Base-by-base conservation (phyloP, 2,329 filamentous ascomycete species). In the Metarhizium anisopliae region DNA sequence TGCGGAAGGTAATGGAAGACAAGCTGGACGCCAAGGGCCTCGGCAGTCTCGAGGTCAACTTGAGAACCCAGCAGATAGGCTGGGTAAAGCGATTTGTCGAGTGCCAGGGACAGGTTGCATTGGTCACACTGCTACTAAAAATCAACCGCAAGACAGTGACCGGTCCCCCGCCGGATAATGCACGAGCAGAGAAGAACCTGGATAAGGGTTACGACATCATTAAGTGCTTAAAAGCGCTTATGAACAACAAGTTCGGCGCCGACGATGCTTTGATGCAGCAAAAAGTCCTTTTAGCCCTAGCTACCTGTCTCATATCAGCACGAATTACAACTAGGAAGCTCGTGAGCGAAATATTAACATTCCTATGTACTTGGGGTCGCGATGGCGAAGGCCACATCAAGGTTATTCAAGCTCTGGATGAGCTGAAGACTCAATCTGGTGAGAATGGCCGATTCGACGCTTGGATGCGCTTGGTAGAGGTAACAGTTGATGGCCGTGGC, bases 171-270 rank as follows among this genome's bases (percentile, higher is more conserved):
- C 81, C 84, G 5, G 77, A 81, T 47, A 75, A 77, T 54, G 72
- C 76, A 52, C 82, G 70, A 66, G 75, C 68, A 56, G 90, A 95
- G 64, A 90, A 88, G 69, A 89, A 93, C 66, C 78, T 94, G 52
- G 92, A 96, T 67, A 84, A 88, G 62, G 92, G 96, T 73, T 97
- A 97, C 69, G 94, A 97, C 68, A 96, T 99, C 60, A 84, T 96
- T 68, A 99, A 99, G 74, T 97, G 94, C 74, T 74, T 99, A 57
- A 97, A 97, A 76, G 91, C 92, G 36, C 74, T 97, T 56, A 95
- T 97, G 88, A 99, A 99, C 83, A 99, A 96, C 81, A 96, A 96
- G 70, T 97, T 95, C 70, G 94, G 94, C 59, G 94, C 94, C 59
- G 94, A 99, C 68, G 92, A 99, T 79, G 94, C 94, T 18, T 78